Evolutionary conservation across 345 rosid genomes (phyloP), one percentile per base, ranked within the genome.

Genomic region (Murraya koenigii): DNA sequence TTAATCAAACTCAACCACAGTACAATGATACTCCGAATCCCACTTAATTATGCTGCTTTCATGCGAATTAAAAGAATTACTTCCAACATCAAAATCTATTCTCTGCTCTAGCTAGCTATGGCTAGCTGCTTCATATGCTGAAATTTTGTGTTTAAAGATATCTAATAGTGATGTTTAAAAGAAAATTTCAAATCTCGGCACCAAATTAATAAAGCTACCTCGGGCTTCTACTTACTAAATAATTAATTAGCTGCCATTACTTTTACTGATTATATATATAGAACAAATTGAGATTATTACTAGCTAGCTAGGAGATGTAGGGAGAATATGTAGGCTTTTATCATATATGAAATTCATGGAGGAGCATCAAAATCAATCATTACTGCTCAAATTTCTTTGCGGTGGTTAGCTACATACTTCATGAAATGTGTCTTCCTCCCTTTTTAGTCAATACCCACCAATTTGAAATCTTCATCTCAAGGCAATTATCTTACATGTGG

Each of bases 361-460:
- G 44, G 56, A 64, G 20, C 56, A 52, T 17, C 56, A 11, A 9
- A 41, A 41, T 56, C 80, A 81, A 86, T 81, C 80, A 82, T 82
- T 75, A 4, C 70, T 68, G 9, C 61, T 22, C 74, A 68, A 63
- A 64, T 66, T 60, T 72, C 6, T 54, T 54, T 23, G 55, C 52
- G 75, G 22, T 64, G 32, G 77, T 64, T 70, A 7, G 41, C 71
- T 32, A 69, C 76, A 72, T 65, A 79, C 65, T 74, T 69, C 66
- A 47, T 20, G n/a, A 44, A 36, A n/a, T 44, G 20, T 67, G 77
- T 77, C 76, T 9, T 82, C 64, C 35, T 75, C 15, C 35, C 47
- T 17, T 14, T 14, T 47, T 66, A 76, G 89, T 86, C 89, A 86
- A 84, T 79, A 86, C 82, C 78, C 71, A 78, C 84, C 87, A 74